phyloP scores from a whole-genome alignment of 495 filamentous ascomycete genomes.

The Neurospora sp. region DNA sequence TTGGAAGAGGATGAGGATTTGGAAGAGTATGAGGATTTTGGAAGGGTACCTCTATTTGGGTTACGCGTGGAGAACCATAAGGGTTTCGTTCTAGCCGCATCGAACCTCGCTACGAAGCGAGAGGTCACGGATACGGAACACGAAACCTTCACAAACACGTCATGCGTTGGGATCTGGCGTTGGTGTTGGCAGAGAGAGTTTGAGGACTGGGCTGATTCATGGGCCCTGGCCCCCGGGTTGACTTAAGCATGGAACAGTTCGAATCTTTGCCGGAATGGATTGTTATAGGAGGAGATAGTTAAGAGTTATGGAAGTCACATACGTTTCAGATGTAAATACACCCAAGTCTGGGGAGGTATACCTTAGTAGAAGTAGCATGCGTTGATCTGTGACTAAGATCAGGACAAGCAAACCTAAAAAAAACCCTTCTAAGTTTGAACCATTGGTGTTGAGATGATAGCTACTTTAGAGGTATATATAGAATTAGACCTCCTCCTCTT shows the following conservation, averaged over 20 bases:
- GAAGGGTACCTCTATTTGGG: too few species aligned
- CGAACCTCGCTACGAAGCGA: too few species aligned
- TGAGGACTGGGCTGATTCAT: neutral
- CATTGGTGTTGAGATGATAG: neutral
- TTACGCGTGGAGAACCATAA: neutral
- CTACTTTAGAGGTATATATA: too few species aligned
- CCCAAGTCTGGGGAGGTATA: neutral
- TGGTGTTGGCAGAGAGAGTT: neutral
- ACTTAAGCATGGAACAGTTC: too few species aligned
- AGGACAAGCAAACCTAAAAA: neutral
- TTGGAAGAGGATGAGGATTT: too few species aligned
- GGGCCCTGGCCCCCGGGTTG: neutral
- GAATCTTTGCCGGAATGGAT: neutral
- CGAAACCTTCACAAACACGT: neutral
- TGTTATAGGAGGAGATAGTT: neutral
- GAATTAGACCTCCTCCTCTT: too few species aligned
- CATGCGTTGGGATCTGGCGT: neutral
- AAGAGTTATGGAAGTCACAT: neutral
- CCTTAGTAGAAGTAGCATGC: neutral
- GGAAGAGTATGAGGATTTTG: too few species aligned
- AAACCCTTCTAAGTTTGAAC: neutral
- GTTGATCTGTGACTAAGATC: neutral
- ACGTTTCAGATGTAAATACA: neutral
- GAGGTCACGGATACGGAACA: neutral
- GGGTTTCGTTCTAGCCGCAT: neutral